phyloP scores from a whole-genome alignment of 148 eudicot species.

The Amaranthus cruentus region DNA sequence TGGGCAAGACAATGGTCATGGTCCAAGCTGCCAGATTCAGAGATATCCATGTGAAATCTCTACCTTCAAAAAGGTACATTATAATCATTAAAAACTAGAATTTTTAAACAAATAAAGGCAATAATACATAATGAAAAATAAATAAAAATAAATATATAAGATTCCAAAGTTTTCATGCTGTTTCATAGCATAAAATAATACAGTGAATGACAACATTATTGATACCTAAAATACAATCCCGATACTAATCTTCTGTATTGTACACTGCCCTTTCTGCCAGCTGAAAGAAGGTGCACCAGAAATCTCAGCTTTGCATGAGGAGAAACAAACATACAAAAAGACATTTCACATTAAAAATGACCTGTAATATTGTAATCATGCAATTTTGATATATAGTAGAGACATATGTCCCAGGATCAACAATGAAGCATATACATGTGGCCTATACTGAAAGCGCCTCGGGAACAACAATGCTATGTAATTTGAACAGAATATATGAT shows the following conservation, averaged over 20 bases:
- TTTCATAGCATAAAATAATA: constrained; percentile 3
- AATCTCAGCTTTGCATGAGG: constrained; percentile 16
- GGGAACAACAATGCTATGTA: constrained; percentile 17
- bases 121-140: too few relatives aligned
- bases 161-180: constrained; percentile 2
- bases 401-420: constrained; percentile 7
- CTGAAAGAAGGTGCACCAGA: constrained; percentile 19
- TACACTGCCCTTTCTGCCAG: background rate
- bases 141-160: background rate
- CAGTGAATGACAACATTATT: background rate
- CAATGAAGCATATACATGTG: constrained; percentile 17
- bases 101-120: too few relatives aligned
- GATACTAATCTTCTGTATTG: background rate
- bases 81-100: background rate
- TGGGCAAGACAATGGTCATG: constrained; percentile 34
- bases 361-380: constrained; percentile 14
- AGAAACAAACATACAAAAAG: constrained; percentile 11
- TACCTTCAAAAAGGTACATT: constrained; percentile 18
- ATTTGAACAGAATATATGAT: constrained; percentile 15
- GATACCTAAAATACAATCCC: background rate
- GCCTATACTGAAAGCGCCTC: constrained; percentile 7
- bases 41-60: constrained; percentile 50
- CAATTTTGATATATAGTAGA: background rate
- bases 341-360: constrained; percentile 11
- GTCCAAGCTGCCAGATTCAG: constrained; percentile 52